Conservation (phyloP, 2,329 filamentous ascomycete species). For the Chaetomium globosum region DNA sequence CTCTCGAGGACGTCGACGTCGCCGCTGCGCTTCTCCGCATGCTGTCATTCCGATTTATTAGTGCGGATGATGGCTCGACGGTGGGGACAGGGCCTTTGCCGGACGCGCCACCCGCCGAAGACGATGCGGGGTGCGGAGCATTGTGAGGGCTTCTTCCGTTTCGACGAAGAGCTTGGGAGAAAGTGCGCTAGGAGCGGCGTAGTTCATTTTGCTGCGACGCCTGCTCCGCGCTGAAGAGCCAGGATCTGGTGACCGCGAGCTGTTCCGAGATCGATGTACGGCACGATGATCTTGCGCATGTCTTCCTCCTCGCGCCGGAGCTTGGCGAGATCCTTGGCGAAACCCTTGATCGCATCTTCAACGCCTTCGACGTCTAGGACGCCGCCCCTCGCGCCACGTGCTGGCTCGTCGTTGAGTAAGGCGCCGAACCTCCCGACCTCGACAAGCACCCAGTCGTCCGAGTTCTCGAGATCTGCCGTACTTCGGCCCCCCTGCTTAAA, state of each 20-base stretch:
- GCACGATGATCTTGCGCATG: constrained; percentile 72
- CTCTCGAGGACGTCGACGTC: constrained; percentile 89
- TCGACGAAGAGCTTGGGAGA: constrained; percentile 75
- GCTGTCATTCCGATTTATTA: constrained; percentile 84
- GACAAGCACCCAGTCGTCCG: constrained; percentile 71
- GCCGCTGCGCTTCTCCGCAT: constrained; percentile 88
- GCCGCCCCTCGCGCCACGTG: constrained; percentile 66
- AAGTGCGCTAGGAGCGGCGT: constrained; percentile 70
- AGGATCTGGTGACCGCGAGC: constrained; percentile 63
- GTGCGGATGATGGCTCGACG: constrained; percentile 81
- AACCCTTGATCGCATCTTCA: constrained; percentile 66
- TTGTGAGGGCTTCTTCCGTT: constrained; percentile 75
- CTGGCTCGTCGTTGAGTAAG: constrained; percentile 66
- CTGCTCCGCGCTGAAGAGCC: constrained; percentile 83
- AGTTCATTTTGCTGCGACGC: constrained; percentile 81
- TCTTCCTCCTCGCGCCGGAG: constrained; percentile 76
- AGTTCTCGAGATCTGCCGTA: constrained; percentile 68
- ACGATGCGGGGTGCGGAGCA: constrained; percentile 81
- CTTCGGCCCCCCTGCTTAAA: constrained; percentile 58
- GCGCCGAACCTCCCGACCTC: constrained; percentile 71
- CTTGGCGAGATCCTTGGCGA: constrained; percentile 70
- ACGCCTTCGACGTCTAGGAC: constrained; percentile 70
- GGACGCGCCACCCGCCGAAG: constrained; percentile 53
- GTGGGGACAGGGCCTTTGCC: constrained; percentile 68
- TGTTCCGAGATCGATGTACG: constrained; percentile 69